Evolutionary conservation across 352 stramenopile genomes (phyloP).

Genomic region (Phytophthora foliorum): DNA sequence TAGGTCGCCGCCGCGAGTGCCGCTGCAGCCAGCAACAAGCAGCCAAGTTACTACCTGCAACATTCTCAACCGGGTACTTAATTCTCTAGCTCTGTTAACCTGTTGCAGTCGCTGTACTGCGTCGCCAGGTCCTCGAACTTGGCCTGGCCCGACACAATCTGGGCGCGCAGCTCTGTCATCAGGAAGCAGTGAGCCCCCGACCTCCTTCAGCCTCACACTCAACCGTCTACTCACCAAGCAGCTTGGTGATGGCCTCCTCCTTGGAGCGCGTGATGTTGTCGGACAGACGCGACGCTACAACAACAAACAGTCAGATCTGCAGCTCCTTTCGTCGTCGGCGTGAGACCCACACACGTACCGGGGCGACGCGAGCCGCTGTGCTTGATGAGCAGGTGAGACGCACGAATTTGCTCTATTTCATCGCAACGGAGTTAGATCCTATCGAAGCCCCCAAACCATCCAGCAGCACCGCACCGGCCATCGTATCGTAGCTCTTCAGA

Average conservation of each 20-base stretch:
- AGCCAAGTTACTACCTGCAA: not conserved
- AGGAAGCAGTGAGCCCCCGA: not conserved
- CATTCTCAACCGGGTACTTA: not conserved
- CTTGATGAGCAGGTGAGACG: constrained; percentile 96
- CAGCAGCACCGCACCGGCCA: constrained; percentile 35
- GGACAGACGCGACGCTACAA: constrained; percentile 87
- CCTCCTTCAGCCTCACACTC: not conserved
- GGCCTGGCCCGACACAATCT: constrained; percentile 87
- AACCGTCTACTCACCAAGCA: constrained; percentile 56
- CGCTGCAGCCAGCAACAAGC: constrained; percentile 37
- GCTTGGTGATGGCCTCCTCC: constrained; percentile 89
- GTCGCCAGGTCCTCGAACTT: constrained; percentile 82
- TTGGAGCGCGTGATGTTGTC: constrained; percentile 93
- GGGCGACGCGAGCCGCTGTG: constrained; percentile 91
- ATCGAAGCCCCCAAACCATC: not conserved
- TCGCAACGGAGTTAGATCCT: constrained; percentile 9
- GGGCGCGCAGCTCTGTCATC: constrained; percentile 63
- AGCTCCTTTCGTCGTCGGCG: not conserved
- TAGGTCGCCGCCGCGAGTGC: constrained; percentile 90
- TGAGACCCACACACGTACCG: constrained; percentile 36
- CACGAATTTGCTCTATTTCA: constrained; percentile 73
- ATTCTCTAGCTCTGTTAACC: constrained; percentile 19
- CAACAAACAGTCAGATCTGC: not conserved
- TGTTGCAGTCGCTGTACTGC: constrained; percentile 89
- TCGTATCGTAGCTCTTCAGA: constrained; percentile 14